Conservation (phyloP, 2,329 filamentous ascomycete species). For the Xylariaceae sp. region DNA sequence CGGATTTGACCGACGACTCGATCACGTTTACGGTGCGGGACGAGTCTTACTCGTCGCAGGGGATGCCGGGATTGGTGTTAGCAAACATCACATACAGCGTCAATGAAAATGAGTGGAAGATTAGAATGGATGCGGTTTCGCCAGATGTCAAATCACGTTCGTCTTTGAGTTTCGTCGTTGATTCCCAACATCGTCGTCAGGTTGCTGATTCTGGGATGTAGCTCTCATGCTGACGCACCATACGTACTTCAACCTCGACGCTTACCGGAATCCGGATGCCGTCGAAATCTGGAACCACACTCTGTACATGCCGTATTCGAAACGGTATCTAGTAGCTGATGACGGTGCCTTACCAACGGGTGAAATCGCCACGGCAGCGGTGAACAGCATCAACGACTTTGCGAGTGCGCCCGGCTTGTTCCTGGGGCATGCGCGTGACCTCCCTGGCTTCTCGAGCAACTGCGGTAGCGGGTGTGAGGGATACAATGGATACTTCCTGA, state of each 20-base stretch:
- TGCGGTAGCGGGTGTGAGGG: conserved; percentile 64
- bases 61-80: conserved; percentile 57
- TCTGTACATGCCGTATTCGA: conserved; percentile 57
- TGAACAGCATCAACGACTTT: conserved; percentile 58
- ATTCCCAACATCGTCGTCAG: background rate
- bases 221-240: conserved; percentile 34
- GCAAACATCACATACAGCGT: conserved; percentile 60
- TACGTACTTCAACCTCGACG: conserved; percentile 65
- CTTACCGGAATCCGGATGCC: conserved; percentile 53
- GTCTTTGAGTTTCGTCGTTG: conserved; percentile 17
- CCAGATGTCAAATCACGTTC: conserved; percentile 42
- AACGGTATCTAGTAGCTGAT: conserved; percentile 52
- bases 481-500: conserved; percentile 59
- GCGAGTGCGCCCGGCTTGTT: conserved; percentile 56
- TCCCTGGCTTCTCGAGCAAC: conserved; percentile 53
- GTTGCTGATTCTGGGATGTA: conserved; percentile 1
- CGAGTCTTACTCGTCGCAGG: conserved; percentile 49
- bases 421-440: conserved; percentile 55
- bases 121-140: conserved; percentile 55
- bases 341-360: conserved; percentile 55
- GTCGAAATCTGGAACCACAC: conserved; percentile 56
- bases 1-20: conserved; percentile 47
- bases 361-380: conserved; percentile 50
- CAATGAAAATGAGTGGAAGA: conserved; percentile 50
- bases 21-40: conserved; percentile 64